Base-by-base conservation (phyloP, 495 filamentous ascomycete species). In the Xanthoparmelia taractica region DNA sequence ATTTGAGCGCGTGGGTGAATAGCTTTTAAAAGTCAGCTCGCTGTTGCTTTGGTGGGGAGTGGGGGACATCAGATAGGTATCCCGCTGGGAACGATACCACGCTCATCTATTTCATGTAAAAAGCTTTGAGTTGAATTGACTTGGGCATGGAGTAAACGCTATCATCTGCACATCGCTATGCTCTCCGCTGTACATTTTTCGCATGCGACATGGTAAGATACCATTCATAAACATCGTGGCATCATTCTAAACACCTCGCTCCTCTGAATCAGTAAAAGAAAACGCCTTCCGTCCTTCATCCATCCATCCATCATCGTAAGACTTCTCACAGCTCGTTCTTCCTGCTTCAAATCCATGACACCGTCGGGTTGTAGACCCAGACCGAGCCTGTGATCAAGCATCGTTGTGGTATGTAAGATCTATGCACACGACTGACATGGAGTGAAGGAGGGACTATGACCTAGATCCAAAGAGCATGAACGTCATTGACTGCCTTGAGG, bases 1-100 rank as follows among this genome's bases (percentile, higher is more conserved):
- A 37, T 82, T 81, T 59, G 70, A 77, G 36, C 56, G 60, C 5
- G 64, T 70, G 36, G 56, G 31, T 31, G 20, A 54, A 5, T 33
- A 33, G 50, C 15, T 20, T 29, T 12, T 50, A 12, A 12, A 7
- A 50, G 25, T 23, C 23, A 15, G 4, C 23, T 31, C 33, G 29
- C 17, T 33, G 17, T 33, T n/a, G 27, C 29, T 7, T 18, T 18
- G 27, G 27, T 13, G 50, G 13, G 29, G 15, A 47, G 8, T 5
- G 34, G 34, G 34, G 34, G 34, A 20, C n/a, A 25, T 23, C 6
- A 13, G 29, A 33, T 12, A 12, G 17, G 0, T 20, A 18, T 8
- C 27, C 20, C 27, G 6, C 33, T 8, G 15, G 8, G 10, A 10
- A 54, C 29, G 29, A n/a, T 8, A 33, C 33, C 29, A 33, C 50